Conservation (phyloP, 768 basidiomycete genomes). For the Mycena galopus region DNA sequence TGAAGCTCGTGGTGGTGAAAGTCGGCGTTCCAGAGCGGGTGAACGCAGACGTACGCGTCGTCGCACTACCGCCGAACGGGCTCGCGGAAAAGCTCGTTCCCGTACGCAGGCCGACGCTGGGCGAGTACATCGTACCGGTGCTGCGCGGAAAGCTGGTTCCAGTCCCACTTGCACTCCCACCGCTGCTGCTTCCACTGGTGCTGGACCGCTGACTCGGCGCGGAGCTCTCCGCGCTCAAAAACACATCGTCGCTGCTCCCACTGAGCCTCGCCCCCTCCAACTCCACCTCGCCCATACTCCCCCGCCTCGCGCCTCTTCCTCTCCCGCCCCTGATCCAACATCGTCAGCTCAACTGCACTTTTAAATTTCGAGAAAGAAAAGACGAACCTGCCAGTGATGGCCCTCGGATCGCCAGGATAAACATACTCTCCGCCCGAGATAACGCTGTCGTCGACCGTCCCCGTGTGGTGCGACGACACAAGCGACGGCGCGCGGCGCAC, state of each 20-base stretch:
- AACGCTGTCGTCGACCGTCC: slow-evolving; percentile 81
- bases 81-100: slow-evolving; percentile 11
- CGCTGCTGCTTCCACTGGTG: not conserved
- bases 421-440: slow-evolving; percentile 75
- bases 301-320: slow-evolving; percentile 66
- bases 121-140: slow-evolving; percentile 31
- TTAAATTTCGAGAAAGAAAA: not conserved
- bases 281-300: slow-evolving; percentile 83
- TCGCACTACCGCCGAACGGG: not conserved
- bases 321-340: slow-evolving; percentile 45
- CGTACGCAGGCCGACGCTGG: slow-evolving; percentile 34
- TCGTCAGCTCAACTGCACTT: not conserved
- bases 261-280: slow-evolving; percentile 59
- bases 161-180: not conserved
- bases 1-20: not conserved
- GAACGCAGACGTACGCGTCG: not conserved
- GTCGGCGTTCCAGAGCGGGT: slow-evolving; percentile 6
- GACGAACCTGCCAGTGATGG: slow-evolving; percentile 64
- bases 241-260: slow-evolving; percentile 28
- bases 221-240: slow-evolving; percentile 30
- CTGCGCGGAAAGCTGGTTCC: not conserved
- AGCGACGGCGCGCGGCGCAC: slow-evolving; percentile 60
- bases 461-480: slow-evolving; percentile 68
- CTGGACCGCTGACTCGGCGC: not conserved
- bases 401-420: slow-evolving; percentile 80